Evolutionary conservation across 345 rosid species (phyloP).

Genomic region (Euphorbia tirucalli): DNA sequence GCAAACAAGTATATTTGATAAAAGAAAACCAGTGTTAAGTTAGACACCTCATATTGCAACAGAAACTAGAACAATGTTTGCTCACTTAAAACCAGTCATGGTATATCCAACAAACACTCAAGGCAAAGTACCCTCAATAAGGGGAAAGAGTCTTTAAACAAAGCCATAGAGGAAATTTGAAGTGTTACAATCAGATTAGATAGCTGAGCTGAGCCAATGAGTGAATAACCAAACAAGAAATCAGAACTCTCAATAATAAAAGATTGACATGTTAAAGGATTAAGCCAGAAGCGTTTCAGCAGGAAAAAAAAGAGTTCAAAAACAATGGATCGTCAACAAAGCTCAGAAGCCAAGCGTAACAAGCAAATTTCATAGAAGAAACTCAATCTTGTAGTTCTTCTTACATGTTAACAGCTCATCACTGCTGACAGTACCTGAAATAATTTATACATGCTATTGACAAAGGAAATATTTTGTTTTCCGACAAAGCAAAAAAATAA

Average conservation of each 20-base stretch:
- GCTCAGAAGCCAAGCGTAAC: conserved; percentile 68
- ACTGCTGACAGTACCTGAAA: conserved; percentile 21
- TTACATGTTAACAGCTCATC: conserved; percentile 58
- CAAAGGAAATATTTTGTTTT: background rate
- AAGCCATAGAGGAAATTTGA: too few species aligned
- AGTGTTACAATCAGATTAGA: too few species aligned
- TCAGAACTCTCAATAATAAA: background rate
- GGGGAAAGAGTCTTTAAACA: too few species aligned
- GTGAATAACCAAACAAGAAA: too few species aligned
- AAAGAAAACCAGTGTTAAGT: conserved; percentile 33
- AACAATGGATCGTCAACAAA: background rate
- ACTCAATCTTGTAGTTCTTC: conserved; percentile 32
- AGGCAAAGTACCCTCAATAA: too few species aligned
- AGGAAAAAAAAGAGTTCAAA: too few species aligned
- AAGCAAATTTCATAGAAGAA: conserved; percentile 46
- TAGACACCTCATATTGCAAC: conserved; percentile 41
- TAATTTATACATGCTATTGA: background rate
- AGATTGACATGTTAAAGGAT: background rate
- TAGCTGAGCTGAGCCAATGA: too few species aligned
- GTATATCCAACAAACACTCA: too few species aligned
- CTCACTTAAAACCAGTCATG: background rate
- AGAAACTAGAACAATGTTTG: background rate
- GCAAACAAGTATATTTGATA: conserved; percentile 46
- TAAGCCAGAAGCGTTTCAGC: too few species aligned
- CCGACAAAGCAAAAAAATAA: too few species aligned